These are phyloP conservation scores for Fusarium sp. DNA, from an alignment of 2,329 filamentous ascomycete species.

Conservation along the genomic window DNA sequence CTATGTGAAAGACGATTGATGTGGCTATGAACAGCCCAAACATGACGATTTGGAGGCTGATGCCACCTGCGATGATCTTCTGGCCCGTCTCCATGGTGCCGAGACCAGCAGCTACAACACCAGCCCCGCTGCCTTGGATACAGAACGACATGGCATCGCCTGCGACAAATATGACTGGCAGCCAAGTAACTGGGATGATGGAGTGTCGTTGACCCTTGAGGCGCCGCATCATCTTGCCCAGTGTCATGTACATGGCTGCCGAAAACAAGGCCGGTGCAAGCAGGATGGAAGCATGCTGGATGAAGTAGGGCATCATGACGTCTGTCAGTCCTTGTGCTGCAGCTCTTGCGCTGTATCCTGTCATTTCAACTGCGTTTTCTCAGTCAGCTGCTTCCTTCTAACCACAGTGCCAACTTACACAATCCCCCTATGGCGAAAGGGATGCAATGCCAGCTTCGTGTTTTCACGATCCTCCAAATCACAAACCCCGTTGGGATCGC, in stretches of 20 bases:
- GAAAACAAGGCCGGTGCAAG: conserved; percentile 62
- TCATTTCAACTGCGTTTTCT: conserved; percentile 43
- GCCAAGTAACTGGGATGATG: conserved; percentile 51
- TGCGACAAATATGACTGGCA: conserved; percentile 63
- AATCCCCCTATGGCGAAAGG: conserved; percentile 61
- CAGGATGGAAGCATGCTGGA: conserved; percentile 57
- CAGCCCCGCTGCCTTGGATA: conserved; percentile 45
- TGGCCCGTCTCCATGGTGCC: conserved; percentile 53
- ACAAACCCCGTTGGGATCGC: neutral
- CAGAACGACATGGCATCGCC: neutral
- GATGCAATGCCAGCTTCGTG: conserved; percentile 48
- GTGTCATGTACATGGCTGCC: conserved; percentile 64
- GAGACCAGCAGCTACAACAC: conserved; percentile 48
- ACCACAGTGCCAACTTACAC: conserved; percentile 52
- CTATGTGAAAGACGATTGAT: conserved; percentile 61
- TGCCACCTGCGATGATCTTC: conserved; percentile 61
- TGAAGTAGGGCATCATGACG: conserved; percentile 52
- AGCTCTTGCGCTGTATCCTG: conserved; percentile 55
- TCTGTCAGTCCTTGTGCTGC: conserved; percentile 46
- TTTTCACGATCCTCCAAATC: neutral
- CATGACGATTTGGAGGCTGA: conserved; percentile 61
- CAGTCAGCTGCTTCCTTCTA: neutral
- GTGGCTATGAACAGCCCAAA: conserved; percentile 65
- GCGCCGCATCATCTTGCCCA: conserved; percentile 56
- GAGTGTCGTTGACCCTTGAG: conserved; percentile 52